Evolutionary conservation across 2,329 filamentous ascomycete species (phyloP), one percentile per base, ranked within the genome.

Genomic region (Pezicula neosporulosa): DNA sequence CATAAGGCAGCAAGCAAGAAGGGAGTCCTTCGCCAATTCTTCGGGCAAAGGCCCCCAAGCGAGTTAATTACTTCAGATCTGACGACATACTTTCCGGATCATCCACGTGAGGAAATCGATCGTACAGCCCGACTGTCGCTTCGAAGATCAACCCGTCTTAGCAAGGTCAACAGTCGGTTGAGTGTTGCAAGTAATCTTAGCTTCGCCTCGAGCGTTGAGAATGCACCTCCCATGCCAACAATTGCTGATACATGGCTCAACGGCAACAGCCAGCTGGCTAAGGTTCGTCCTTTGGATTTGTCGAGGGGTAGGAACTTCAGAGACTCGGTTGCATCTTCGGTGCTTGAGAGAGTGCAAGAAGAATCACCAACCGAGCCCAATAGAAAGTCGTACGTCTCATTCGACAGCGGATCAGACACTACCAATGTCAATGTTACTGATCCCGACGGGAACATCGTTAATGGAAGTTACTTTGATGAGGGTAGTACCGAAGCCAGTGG

Each of bases 61-160:
- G 94, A 99, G 74, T 82, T 99, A 67, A 99, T 99, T 66, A 93
- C 93, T 24, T 96, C 94, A 19, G 94, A 99, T 66, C 76, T 99
- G 53, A 94, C 90, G 1, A 96, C 92, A 0, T 99, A 97, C 75
- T 99, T 99, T 77, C 94, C 94, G 0, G 91, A 96, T 64, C 93
- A 97, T 63, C 85, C 92, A 46, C 86, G 90, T 50, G 92, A 96
- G 66, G 90, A 96, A 61, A 97, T 99, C 66, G 94, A 97, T 69
- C 88, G 91, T 61, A 97, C 94, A 0, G 92, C 96, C 56, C 88
- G 94, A 45, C 82, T 97, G 70, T 97, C 93, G 1, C 87, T 97
- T 69, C 83, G 93, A 60, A 83, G 94, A 60, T 97, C 93, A 38
- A 90, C 89, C 48, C 87, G 94, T 48, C 78, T 97, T 57, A 97